Percentiles rank a stretch among this genome's conserved stretches.
These are phyloP conservation scores for Backusella circina DNA, from an alignment of 192 early-diverging fungal species.

Conservation along the genomic window DNA sequence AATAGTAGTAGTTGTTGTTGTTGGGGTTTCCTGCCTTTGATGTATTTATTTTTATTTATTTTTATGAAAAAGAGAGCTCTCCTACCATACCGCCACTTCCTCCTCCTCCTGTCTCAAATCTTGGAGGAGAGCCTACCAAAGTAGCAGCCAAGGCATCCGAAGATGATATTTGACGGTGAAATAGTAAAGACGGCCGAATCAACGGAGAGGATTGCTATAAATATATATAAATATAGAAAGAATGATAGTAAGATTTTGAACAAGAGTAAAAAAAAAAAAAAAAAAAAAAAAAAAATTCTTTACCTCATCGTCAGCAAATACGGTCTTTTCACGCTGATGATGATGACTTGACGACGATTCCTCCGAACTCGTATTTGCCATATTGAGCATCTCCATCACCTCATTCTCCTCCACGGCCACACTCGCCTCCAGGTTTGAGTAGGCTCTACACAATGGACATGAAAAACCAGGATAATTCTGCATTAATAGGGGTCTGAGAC, in stretches of 20 bases:
- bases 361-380: background rate
- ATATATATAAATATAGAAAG: background rate
- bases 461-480: conserved; percentile 65
- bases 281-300: no score
- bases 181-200: conserved; percentile 1
- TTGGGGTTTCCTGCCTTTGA: background rate
- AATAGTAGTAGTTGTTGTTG: background rate
- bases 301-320: conserved; percentile 7
- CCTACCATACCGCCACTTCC: background rate
- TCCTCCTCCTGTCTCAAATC: background rate
- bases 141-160: conserved; percentile 8
- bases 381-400: conserved; percentile 19
- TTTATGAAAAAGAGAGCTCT: background rate
- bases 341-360: background rate
- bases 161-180: conserved; percentile 7
- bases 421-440: conserved; percentile 77
- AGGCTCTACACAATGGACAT: conserved; percentile 82
- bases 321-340: conserved; percentile 3
- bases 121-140: conserved; percentile 10
- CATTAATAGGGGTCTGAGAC: conserved; percentile 66
- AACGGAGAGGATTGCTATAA: background rate
- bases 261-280: no score
- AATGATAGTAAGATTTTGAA: background rate
- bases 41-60: background rate
- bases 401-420: conserved; percentile 45